phyloP scores from a whole-genome alignment of 2,329 filamentous ascomycete genomes.

The Paracamarosporium sp. region DNA sequence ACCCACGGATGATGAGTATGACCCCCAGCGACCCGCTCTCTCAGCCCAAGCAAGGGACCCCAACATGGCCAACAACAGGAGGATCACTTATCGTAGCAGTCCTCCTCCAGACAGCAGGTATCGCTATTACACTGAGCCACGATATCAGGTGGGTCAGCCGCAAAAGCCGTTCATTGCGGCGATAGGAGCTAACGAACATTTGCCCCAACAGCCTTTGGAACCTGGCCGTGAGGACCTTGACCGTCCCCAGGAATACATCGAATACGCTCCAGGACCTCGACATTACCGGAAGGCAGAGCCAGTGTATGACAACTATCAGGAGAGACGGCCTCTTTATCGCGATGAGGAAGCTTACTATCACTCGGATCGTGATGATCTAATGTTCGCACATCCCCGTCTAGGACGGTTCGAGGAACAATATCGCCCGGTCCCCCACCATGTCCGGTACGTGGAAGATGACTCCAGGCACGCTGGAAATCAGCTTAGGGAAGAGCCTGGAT shows the following conservation, averaged over 20 bases:
- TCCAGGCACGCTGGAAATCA: slow-evolving; percentile 29
- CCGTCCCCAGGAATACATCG: slow-evolving; percentile 34
- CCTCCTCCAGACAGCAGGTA: slow-evolving; percentile 35
- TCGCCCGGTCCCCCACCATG: slow-evolving; percentile 31
- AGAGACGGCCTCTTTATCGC: slow-evolving; percentile 38
- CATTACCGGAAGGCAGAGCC: slow-evolving; percentile 31
- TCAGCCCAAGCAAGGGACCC: slow-evolving; percentile 21
- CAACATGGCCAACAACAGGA: slow-evolving; percentile 23
- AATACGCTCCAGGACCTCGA: slow-evolving; percentile 37
- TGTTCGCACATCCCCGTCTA: slow-evolving; percentile 38
- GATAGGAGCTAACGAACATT: slow-evolving; percentile 22
- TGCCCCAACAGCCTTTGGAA: slow-evolving; percentile 33
- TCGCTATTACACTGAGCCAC: slow-evolving; percentile 37
- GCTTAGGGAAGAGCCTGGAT: slow-evolving; percentile 26
- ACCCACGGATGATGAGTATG: slow-evolving; percentile 56
- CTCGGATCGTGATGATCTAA: slow-evolving; percentile 29
- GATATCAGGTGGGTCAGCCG: slow-evolving; percentile 43
- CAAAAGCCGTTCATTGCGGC: slow-evolving; percentile 8
- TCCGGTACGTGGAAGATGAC: slow-evolving; percentile 37
- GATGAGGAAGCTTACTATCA: slow-evolving; percentile 40
- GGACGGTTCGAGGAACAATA: slow-evolving; percentile 35
- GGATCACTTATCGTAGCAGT: slow-evolving; percentile 30
- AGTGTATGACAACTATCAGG: slow-evolving; percentile 36
- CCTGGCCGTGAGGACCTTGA: slow-evolving; percentile 35
- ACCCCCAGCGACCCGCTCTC: slow-evolving; percentile 51